Base-by-base conservation (phyloP, 768 basidiomycete species). In the Calocybe gangraenosa region DNA sequence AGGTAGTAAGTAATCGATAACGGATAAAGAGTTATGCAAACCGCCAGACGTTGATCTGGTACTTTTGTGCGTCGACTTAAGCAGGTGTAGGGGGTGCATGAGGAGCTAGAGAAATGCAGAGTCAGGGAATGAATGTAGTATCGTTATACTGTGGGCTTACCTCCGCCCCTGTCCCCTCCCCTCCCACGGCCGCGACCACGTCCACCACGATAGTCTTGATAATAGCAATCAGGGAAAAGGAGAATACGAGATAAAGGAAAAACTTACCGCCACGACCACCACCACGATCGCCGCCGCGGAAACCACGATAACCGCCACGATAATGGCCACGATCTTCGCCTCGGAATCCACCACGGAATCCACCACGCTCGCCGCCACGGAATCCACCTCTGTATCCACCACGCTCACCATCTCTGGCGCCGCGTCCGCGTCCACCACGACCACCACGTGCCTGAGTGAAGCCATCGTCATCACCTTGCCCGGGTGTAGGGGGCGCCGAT, bases 381-480 rank as follows among this genome's bases (percentile, higher is more conserved):
- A 59, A 61, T 46, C 67, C 64, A 22, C 58, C 59, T 18, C 71
- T 69, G 61, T 70, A 70, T 7, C 65, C 67, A 35, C 69, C 71
- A 47, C 62, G 50, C 35, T 50, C 52, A 53, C 53, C 55, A 20
- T 55, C 63, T 30, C 59, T 50, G 40, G 8, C n/a, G 8, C 71
- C 70, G 37, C 71, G 69, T 19, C 65, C 75, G 38, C 71, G 70
- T 31, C 77, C 75, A 21, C 49, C 49, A 41, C 78, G 73, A 33
- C 74, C 72, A 39, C 73, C 71, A 7, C 78, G 63, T 13, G 73
- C 58, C 42, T 68, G 69, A 2, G 62, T 75, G 58, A 87, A 88
- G 3, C 84, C 85, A 30, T 87, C 85, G 2, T 82, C 81, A 38
- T 79, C 82, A 6, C 58, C 62, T 34, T 52, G 54, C 31, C 46